These are phyloP conservation scores for Rhizopogon vulgaris DNA, from an alignment of 768 basidiomycete species.

Conservation along the genomic window DNA sequence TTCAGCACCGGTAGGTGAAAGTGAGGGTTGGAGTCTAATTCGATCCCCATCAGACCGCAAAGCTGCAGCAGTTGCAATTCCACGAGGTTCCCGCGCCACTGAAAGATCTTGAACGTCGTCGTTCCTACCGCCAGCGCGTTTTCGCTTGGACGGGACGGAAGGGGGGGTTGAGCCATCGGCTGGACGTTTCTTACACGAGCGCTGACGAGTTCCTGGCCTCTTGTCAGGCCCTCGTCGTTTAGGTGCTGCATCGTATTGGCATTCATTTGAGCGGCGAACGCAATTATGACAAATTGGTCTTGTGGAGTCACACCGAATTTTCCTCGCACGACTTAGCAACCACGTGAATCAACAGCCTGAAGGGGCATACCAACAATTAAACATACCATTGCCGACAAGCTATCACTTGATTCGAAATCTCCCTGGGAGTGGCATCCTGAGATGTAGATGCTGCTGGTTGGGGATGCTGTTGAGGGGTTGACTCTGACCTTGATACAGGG, in stretches of 20 bases:
- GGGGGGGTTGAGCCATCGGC: slow-evolving; percentile 46
- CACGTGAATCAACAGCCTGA: slow-evolving; percentile 23
- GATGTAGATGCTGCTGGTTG: slow-evolving; percentile 24
- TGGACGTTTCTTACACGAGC: slow-evolving; percentile 79
- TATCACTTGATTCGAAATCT: slow-evolving; percentile 66
- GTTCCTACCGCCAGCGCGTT: slow-evolving; percentile 30
- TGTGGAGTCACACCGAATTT: slow-evolving; percentile 83
- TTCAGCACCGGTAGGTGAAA: slow-evolving; percentile 25
- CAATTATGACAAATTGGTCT: slow-evolving; percentile 81
- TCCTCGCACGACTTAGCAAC: slow-evolving; percentile 66
- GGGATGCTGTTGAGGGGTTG: slow-evolving; percentile 29
- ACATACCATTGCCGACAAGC: slow-evolving; percentile 81
- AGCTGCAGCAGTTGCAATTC: slow-evolving; percentile 15
- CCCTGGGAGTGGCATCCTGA: slow-evolving; percentile 39
- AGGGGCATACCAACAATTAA: slow-evolving; percentile 17
- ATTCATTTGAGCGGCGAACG: slow-evolving; percentile 67
- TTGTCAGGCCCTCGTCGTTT: slow-evolving; percentile 85
- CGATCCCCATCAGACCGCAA: slow-evolving; percentile 21
- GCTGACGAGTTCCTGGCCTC: slow-evolving; percentile 75
- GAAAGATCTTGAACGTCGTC: slow-evolving; percentile 26
- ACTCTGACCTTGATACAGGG: slow-evolving; percentile 39
- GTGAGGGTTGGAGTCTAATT: slow-evolving; percentile 24
- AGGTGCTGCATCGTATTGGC: slow-evolving; percentile 74
- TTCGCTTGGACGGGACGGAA: slow-evolving; percentile 49
- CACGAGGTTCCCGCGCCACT: slow-evolving; percentile 17